Base-by-base conservation (phyloP, 164 flowering plant genomes). In the Euptelea pleiosperma region DNA sequence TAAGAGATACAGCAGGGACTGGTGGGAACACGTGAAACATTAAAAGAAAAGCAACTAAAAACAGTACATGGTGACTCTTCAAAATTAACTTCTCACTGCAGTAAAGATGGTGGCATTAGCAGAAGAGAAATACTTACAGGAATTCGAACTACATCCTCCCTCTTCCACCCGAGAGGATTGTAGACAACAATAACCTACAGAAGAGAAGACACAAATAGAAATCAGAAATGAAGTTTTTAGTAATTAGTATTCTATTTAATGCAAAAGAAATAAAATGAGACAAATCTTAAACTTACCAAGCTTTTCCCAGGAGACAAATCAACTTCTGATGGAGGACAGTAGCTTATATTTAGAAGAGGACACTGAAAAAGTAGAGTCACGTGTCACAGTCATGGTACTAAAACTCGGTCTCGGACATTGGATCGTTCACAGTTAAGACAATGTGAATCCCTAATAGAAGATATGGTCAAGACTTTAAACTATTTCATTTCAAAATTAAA, bases 141-240 rank as follows among this genome's bases (percentile, higher is more conserved):
- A 55, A 92, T 72, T 62, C 80, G 83, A 63, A 92, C 63, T 19
- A 87, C 70, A 55, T 92, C 94, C 25, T 80, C 76, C 66, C 97
- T 75, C 67, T 72, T 80, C 98, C 96, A 93, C 62, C 97, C 97
- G 60, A 93, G 86, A 64, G 98, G 70, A 68, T 93, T 93, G 75
- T 93, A 89, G 42, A 77, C 70, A 61, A 89, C 77, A 49, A 89
- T 62, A 55, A 93, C 73, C 98, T 92, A 58, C 51, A 73, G 15
- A 57, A 52, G 36, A 70, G 47, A 66, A 60, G 63, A 52, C 33
- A 15, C 2, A 22, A 6, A 51, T 28, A 7, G 12, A 54, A 46
- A 22, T 36, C 6, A 52, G 15, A 59, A 19, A 15, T 30, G 37
- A 43, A 68, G 31, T 34, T 33, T 28, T 30, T 41, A 30, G 21